Evolutionary conservation across 352 stramenopile species (phyloP).

Genomic region (Globisporangium yorkense): DNA sequence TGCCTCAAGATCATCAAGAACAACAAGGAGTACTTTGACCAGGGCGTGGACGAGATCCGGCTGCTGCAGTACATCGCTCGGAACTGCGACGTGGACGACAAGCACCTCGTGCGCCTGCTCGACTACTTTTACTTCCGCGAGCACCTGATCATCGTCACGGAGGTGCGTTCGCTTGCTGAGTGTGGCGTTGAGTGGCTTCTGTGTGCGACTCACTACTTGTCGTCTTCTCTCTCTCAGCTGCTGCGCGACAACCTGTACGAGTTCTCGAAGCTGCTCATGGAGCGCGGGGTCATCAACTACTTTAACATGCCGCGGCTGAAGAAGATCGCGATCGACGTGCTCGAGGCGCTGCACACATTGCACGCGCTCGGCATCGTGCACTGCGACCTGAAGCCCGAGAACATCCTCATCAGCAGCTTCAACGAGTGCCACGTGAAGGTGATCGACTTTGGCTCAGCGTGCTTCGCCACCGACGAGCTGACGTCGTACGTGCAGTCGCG

Average conservation of each 20-base stretch:
- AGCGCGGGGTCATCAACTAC: constrained; percentile 86
- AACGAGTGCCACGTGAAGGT: constrained; percentile 92
- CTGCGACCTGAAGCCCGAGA: constrained; percentile 99
- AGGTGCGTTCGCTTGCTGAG: constrained; percentile 52
- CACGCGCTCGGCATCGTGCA: constrained; percentile 93
- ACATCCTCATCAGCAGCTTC: constrained; percentile 91
- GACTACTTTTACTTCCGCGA: constrained; percentile 94
- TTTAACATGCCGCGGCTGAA: constrained; percentile 93
- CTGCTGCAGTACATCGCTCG: constrained; percentile 64
- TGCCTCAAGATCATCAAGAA: constrained; percentile 99
- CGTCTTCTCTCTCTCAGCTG: constrained; percentile 30
- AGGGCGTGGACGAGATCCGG: constrained; percentile 85
- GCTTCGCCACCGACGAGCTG: constrained; percentile 91
- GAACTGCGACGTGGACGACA: constrained; percentile 85
- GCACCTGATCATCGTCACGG: constrained; percentile 96
- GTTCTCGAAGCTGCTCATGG: constrained; percentile 87
- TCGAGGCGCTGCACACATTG: constrained; percentile 86
- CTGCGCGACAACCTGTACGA: constrained; percentile 97
- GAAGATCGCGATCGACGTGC: constrained; percentile 94
- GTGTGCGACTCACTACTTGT: too few relatives aligned
- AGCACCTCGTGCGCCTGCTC: constrained; percentile 92
- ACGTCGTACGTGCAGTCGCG: constrained; percentile 97
- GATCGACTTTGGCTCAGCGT: constrained; percentile 98
- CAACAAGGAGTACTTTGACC: constrained; percentile 99
- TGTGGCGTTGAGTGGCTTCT: not conserved